Evolutionary conservation across 2,329 filamentous ascomycete genomes (phyloP), one percentile per base, ranked within the genome.

Genomic region (Beauveria sp.): DNA sequence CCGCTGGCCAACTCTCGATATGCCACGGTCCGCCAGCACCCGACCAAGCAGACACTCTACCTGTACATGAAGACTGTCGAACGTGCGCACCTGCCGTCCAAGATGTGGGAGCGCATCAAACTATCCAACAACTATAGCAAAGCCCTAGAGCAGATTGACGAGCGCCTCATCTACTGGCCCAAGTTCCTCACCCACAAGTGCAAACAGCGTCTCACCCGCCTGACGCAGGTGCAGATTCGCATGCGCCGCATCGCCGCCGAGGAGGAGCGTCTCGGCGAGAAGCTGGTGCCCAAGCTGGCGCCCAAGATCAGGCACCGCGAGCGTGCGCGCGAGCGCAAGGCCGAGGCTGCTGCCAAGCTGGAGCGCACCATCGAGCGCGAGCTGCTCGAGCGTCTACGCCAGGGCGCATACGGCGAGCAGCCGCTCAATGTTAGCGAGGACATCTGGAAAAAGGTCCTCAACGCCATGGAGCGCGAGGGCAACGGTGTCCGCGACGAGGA

Each of bases 11-110:
- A 96, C 78, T 90, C 87, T 44, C 85, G 92, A 63, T 97, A 97
- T 80, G 93, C 93, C 63, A 97, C 93, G 9, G 86, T 97, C 63
- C 89, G 93, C 66, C 85, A 90, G 59, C 86, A 96, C 70, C 88
- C 92, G 78, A 87, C 75, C 63, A 92, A 90, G 58, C 89, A 90
- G 64, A 86, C 85, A 9, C 83, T 97, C 64, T 97, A 97, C 77
- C 87, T 97, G 61, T 97, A 96, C 82, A 96, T 96, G 83, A 97
- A 97, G 80, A 94, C 91, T 5, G 85, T 92, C 67, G 92, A 96
- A 79, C 90, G 94, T 64, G 83, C 89, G 14, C 93, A 92, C 74
- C 84, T 93, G 76, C 94, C 93, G 1, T 88, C 85, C 62, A 96
- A 96, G 76, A 86, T 93, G 78, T 99, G 94, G 94, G 92, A 97